Conservation (phyloP, 1,139 yeast genomes). For the Pichia terricola region DNA sequence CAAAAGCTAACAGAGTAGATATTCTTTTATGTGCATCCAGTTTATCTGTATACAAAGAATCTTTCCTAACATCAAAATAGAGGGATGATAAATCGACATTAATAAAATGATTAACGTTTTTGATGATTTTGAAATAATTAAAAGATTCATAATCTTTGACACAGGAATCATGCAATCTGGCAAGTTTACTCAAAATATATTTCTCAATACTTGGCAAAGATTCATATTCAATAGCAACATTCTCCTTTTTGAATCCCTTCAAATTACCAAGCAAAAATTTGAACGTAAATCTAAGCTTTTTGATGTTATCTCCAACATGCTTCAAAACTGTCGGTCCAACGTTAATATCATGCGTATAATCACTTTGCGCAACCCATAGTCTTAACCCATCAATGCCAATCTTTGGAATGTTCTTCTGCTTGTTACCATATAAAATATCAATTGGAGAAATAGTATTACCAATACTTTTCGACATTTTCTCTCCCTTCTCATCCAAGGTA, state of each 20-base stretch:
- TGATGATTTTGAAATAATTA: constrained; percentile 54
- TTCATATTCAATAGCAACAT: constrained; percentile 25
- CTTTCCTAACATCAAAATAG: constrained; percentile 83
- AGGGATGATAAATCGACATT: constrained; percentile 69
- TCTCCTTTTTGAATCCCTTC: constrained; percentile 26
- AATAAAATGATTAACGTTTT: constrained; percentile 60
- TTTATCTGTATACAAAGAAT: constrained; percentile 67
- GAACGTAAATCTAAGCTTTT: constrained; percentile 75
- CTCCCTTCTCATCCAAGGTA: constrained; percentile 73
- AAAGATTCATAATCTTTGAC: constrained; percentile 41
- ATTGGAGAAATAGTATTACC: constrained; percentile 74
- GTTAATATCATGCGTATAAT: constrained; percentile 71
- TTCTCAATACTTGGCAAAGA: constrained; percentile 52
- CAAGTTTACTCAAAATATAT: constrained; percentile 48
- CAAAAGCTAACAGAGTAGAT: constrained; percentile 64
- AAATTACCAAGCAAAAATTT: constrained; percentile 75
- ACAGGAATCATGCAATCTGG: constrained; percentile 36
- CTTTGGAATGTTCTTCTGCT: constrained; percentile 46
- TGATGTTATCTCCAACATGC: constrained; percentile 71
- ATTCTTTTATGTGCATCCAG: constrained; percentile 41
- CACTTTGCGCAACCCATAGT: constrained; percentile 84
- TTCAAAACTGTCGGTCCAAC: constrained; percentile 64
- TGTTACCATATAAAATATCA: constrained; percentile 59
- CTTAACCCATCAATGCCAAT: constrained; percentile 89
- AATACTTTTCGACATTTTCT: constrained; percentile 88